These are phyloP conservation scores for Fragaria iinumae DNA, from an alignment of 306 rosid genomes.

Conservation along the genomic window DNA sequence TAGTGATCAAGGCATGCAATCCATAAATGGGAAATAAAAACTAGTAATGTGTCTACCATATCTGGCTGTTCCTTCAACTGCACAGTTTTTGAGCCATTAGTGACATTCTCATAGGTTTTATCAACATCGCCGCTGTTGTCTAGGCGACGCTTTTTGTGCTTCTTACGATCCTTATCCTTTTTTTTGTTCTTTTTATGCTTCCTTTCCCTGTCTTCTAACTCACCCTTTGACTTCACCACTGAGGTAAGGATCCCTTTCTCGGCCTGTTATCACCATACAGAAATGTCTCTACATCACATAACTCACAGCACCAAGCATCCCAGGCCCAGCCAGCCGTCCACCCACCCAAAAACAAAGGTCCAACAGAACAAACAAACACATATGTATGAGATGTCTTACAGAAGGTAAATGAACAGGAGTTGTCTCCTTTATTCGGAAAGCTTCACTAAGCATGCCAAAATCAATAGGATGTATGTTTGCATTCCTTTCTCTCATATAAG, in stretches of 20 bases:
- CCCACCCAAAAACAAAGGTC: background rate
- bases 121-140: conserved; percentile 1
- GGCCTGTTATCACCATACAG: conserved; percentile 21
- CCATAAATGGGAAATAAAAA: conserved; percentile 13
- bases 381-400: conserved; percentile 25
- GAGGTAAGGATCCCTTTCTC: conserved; percentile 33
- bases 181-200: conserved; percentile 22
- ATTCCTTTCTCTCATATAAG: conserved; percentile 12
- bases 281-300: conserved; percentile 1
- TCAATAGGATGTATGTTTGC: conserved; percentile 24
- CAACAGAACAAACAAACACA: background rate
- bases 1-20: background rate
- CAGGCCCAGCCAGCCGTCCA: background rate
- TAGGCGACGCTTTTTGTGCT: conserved; percentile 10
- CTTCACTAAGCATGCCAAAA: conserved; percentile 21
- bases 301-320: background rate
- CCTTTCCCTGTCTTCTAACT: conserved; percentile 22
- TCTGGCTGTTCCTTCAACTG: conserved; percentile 18
- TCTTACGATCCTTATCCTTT: conserved; percentile 24
- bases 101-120: background rate
- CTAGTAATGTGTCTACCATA: conserved; percentile 12
- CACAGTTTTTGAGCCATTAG: conserved; percentile 11
- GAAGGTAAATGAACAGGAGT: conserved; percentile 23
- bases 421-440: conserved; percentile 33
- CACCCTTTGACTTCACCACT: conserved; percentile 16